Conservation (phyloP, 768 basidiomycete species). For the Tulasnella sp. region DNA sequence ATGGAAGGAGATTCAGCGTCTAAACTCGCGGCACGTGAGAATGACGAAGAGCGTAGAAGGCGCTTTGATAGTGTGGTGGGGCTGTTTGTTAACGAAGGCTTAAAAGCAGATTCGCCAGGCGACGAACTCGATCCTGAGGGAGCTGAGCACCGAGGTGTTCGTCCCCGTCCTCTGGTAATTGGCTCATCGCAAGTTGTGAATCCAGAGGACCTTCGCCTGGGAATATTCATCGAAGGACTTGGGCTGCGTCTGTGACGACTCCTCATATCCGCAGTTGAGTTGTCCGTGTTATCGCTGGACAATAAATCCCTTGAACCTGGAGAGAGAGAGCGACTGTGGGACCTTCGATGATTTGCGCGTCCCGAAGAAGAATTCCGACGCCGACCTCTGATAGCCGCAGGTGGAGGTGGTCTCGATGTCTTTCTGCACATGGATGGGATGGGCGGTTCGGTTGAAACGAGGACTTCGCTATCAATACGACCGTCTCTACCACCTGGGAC, state of each 20-base stretch:
- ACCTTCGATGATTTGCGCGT: no score
- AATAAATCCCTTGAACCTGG: no score
- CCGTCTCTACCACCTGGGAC: conserved; percentile 9
- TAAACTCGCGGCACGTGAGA: conserved; percentile 5
- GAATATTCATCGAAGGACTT: no score
- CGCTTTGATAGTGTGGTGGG: neutral
- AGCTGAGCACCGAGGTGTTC: neutral
- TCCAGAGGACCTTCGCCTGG: no score
- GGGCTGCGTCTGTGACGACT: no score
- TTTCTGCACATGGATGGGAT: neutral
- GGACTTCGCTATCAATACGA: conserved; percentile 2
- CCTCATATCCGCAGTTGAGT: no score
- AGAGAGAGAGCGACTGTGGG: no score
- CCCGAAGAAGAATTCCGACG: neutral
- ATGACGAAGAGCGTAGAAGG: neutral
- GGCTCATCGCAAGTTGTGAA: neutral
- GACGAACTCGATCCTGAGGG: neutral
- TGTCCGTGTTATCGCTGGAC: no score
- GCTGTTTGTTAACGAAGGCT: neutral
- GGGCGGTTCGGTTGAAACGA: neutral
- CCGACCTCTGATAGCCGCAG: neutral
- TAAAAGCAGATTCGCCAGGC: neutral
- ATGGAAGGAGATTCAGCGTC: conserved; percentile 4
- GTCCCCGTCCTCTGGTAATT: neutral
- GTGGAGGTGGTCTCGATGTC: neutral